A percentile compares a stretch with the other conserved stretches of the same genome.
Evolutionary conservation across 2,329 filamentous ascomycete genomes (phyloP).

Genomic region (Neonectria sp.): DNA sequence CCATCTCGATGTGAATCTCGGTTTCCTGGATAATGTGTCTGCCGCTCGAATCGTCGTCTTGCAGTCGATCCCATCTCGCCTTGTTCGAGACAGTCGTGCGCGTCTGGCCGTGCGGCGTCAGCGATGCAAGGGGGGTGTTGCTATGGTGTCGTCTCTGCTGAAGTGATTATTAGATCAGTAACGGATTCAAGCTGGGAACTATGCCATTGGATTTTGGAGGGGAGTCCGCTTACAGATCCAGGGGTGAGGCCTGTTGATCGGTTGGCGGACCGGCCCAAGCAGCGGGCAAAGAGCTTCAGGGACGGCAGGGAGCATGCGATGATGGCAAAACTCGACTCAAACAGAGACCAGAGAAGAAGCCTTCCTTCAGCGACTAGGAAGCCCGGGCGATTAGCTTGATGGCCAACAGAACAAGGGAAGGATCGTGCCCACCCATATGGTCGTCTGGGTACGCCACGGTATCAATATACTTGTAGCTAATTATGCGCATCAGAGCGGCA

Average conservation of each 20-base stretch:
- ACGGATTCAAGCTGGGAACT: no score
- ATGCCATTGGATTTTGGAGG: accelerated
- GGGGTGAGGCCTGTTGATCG: slow-evolving; percentile 21
- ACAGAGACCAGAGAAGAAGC: slow-evolving; percentile 33
- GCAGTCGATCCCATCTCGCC: slow-evolving; percentile 29
- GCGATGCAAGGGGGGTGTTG: slow-evolving; percentile 1
- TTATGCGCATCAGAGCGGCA: slow-evolving; percentile 34
- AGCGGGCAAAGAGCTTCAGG: slow-evolving; percentile 29
- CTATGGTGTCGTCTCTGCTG: background rate
- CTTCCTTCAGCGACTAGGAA: slow-evolving; percentile 24
- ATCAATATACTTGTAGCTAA: slow-evolving; percentile 35
- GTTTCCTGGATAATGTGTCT: slow-evolving; percentile 24
- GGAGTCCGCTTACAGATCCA: slow-evolving; percentile 5
- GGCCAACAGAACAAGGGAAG: accelerated
- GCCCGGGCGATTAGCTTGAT: background rate
- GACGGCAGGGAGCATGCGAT: slow-evolving; percentile 33
- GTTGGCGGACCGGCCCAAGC: slow-evolving; percentile 21
- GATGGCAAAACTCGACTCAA: slow-evolving; percentile 31
- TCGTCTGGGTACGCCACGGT: slow-evolving; percentile 19
- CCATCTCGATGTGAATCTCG: slow-evolving; percentile 9
- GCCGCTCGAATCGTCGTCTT: slow-evolving; percentile 28
- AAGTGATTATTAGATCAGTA: background rate
- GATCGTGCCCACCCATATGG: slow-evolving; percentile 2
- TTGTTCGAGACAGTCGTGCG: slow-evolving; percentile 20
- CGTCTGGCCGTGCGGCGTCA: slow-evolving; percentile 13